These are phyloP conservation scores for Rhodotorula sp. DNA, from an alignment of 1,284 basidiomycete species.

Conservation along the genomic window DNA sequence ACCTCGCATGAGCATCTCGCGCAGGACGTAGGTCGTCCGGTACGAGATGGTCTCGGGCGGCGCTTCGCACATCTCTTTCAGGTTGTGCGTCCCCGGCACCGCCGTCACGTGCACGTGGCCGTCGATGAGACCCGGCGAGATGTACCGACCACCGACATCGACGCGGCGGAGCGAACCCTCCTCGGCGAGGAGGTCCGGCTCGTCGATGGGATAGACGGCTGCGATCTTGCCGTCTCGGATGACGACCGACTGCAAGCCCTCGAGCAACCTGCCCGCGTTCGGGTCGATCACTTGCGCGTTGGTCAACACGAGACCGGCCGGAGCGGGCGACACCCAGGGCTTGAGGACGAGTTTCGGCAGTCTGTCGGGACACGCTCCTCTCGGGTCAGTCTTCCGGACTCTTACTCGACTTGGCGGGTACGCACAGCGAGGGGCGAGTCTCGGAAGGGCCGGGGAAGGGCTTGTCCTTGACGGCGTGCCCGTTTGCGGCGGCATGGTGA, in stretches of 20 bases:
- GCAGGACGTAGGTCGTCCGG: slow-evolving; percentile 49
- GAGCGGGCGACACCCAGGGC: slow-evolving; percentile 49
- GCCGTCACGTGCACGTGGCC: slow-evolving; percentile 57
- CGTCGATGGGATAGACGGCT: slow-evolving; percentile 42
- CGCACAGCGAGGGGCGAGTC: slow-evolving; percentile 6
- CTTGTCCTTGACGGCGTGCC: background rate
- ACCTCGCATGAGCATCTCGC: slow-evolving; percentile 55
- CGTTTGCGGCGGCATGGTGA: background rate
- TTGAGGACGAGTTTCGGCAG: slow-evolving; percentile 52
- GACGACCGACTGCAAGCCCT: slow-evolving; percentile 48
- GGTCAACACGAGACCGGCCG: slow-evolving; percentile 47
- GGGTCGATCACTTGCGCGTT: slow-evolving; percentile 52
- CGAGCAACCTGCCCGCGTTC: slow-evolving; percentile 41
- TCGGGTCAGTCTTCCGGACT: background rate
- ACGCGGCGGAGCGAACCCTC: slow-evolving; percentile 36
- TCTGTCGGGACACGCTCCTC: slow-evolving; percentile 25
- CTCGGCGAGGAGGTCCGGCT: slow-evolving; percentile 21
- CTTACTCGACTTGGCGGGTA: background rate
- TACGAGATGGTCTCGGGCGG: slow-evolving; percentile 37
- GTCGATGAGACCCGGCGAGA: slow-evolving; percentile 53
- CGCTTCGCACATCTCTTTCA: slow-evolving; percentile 51
- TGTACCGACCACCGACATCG: slow-evolving; percentile 51
- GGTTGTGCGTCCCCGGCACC: slow-evolving; percentile 48
- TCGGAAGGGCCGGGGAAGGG: slow-evolving; percentile 10
- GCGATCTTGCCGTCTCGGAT: slow-evolving; percentile 49